Conservation (phyloP, 352 stramenopile species). For the Phytophthora ramorum region DNA sequence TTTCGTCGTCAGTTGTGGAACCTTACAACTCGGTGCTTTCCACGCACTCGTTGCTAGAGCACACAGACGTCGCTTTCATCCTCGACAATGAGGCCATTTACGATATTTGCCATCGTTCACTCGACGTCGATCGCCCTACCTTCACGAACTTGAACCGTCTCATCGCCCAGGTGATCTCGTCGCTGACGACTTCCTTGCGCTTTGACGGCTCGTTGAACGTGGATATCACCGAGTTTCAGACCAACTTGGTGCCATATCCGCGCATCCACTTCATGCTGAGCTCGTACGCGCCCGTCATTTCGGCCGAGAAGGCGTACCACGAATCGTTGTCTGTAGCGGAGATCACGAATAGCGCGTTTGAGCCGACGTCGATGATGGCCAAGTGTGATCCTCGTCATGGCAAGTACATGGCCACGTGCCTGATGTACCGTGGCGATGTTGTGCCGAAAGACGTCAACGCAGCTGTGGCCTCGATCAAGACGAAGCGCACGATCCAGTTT, state of each 20-base stretch:
- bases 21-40: conserved; percentile 10
- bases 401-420: conserved; percentile 48
- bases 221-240: conserved; percentile 99
- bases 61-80: conserved; percentile 1
- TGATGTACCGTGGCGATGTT: conserved; percentile 98
- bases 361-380: conserved; percentile 98
- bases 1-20: not conserved
- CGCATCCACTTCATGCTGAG: conserved; percentile 99
- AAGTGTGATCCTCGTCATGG: conserved; percentile 99
- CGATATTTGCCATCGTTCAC: conserved; percentile 1
- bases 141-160: conserved; percentile 99
- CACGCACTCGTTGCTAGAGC: conserved; percentile 7
- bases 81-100: not conserved
- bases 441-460: conserved; percentile 96
- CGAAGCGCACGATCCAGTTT: conserved; percentile 99
- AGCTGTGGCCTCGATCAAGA: conserved; percentile 98
- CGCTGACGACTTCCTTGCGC: conserved; percentile 95
- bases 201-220: conserved; percentile 98
- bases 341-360: conserved; percentile 98
- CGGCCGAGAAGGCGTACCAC: conserved; percentile 96
- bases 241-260: conserved; percentile 98
- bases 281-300: conserved; percentile 94
- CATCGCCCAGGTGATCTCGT: conserved; percentile 93
- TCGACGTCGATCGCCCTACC: conserved; percentile 91
- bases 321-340: conserved; percentile 97